phyloP scores from a whole-genome alignment of 352 stramenopile species.

The Phytophthora palmivora region DNA sequence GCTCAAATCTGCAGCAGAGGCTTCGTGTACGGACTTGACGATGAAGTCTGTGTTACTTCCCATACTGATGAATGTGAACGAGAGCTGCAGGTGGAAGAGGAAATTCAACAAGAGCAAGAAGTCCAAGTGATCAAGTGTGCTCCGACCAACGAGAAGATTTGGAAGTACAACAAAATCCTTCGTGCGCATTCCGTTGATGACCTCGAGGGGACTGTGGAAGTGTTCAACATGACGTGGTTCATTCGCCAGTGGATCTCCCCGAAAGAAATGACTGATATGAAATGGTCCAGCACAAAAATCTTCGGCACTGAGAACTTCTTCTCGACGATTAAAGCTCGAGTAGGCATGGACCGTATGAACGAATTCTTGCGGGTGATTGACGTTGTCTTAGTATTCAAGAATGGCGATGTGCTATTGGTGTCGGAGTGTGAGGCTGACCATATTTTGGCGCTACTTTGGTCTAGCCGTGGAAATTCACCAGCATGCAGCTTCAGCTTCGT shows the following conservation, averaged over 20 bases:
- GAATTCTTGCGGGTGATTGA: constrained; percentile 46
- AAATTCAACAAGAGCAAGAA: constrained; percentile 46
- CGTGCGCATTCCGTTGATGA: constrained; percentile 18
- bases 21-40: constrained; percentile 43
- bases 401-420: constrained; percentile 46
- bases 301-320: constrained; percentile 64
- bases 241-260: constrained; percentile 18
- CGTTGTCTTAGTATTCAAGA: constrained; percentile 47
- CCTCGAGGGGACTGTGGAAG: constrained; percentile 7
- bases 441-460: constrained; percentile 46
- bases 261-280: constrained; percentile 24
- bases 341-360: constrained; percentile 7
- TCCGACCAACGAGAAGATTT: constrained; percentile 26
- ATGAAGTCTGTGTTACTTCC: constrained; percentile 45
- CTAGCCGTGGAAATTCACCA: not conserved
- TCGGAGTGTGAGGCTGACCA: constrained; percentile 50
- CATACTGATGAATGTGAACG: constrained; percentile 65
- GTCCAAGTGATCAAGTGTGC: constrained; percentile 5
- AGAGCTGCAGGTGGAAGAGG: constrained; percentile 63
- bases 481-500: constrained; percentile 32
- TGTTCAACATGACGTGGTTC: constrained; percentile 4
- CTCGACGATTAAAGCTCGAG: constrained; percentile 13
- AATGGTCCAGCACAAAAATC: constrained; percentile 35
- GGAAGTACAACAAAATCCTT: constrained; percentile 27
- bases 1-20: constrained; percentile 27